Percentiles rank a stretch among this genome's conserved stretches.
Evolutionary conservation across 257 asterid species (phyloP).

Genomic region (Solanum pennellii): DNA sequence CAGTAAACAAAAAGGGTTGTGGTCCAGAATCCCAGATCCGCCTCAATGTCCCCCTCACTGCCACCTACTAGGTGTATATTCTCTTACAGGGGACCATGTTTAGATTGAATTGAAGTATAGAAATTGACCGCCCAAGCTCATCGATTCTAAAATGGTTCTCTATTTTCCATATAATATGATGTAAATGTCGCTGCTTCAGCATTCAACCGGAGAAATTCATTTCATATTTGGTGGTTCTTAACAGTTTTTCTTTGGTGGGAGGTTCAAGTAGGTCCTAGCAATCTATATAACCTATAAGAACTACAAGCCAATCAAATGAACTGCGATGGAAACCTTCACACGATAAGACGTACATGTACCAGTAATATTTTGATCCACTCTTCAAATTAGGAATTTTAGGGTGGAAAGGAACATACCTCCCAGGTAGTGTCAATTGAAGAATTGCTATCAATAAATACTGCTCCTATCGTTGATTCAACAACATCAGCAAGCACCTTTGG

Average conservation of each 20-base stretch:
- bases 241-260: background rate
- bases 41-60: background rate
- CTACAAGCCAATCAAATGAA: background rate
- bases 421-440: slow-evolving; percentile 56
- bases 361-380: background rate
- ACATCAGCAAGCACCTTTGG: slow-evolving; percentile 87
- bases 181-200: background rate
- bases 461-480: slow-evolving; percentile 81
- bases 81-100: background rate
- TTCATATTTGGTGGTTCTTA: background rate
- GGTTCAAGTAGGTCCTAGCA: background rate
- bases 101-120: background rate
- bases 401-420: slow-evolving; percentile 34
- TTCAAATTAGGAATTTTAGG: background rate
- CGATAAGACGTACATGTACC: background rate
- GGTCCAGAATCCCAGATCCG: background rate
- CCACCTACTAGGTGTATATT: background rate
- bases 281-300: background rate
- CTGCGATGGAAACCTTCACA: background rate
- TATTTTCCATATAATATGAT: background rate
- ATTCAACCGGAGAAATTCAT: background rate
- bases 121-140: background rate
- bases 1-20: background rate
- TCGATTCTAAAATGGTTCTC: background rate
- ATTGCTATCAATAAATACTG: slow-evolving; percentile 63